Evolutionary conservation across 108 stramenopile genomes (phyloP), one percentile per base, ranked within the genome.

Genomic region (Mediolabrus comicus): DNA sequence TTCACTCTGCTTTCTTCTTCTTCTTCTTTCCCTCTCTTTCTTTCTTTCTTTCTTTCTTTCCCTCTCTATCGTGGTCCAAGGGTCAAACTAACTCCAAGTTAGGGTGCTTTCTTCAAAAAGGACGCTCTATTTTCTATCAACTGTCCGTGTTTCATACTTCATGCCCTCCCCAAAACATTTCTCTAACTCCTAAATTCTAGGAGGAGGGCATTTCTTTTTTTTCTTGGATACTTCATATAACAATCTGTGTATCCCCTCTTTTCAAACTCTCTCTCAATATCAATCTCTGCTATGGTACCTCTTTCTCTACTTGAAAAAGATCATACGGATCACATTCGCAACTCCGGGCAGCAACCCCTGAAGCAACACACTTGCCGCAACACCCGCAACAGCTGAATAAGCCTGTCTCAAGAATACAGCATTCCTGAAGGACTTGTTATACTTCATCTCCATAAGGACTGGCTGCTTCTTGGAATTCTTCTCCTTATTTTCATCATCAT

Each of bases 401-500:
- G 53, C 19, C 67, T 76, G 75, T 14, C 75, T 58, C 60, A 76
- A 62, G 33, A 69, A 43, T 14, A 76, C 75, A 3, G 67, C 75
- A 58, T 76, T 69, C 1, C 75, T 54, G 52, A 76, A 76, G n/a
- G 60, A 41, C 62, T 64, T 76, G 49, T 76, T 76, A 38, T 76
- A 76, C 49, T 76, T 76, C 75, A 76, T 76, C 29, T 76, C 75
- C 67, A 69, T 76, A 32, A 53, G 33, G 17, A 76, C 67, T 5
- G 75, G 75, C 29, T 56, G 41, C 19, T 29, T 38, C 19, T 62
- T 64, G 39, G 29, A 32, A 49, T 46, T 43, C 35, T 55, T 71
- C 33, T 51, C 46, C 62, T 51, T 59, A 24, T 49, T 49, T 24
- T 63, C 52, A 4, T 56, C 61, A 11, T n/a, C 32, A n/a, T 39